Conservation (phyloP, 148 eudicot species). For the Dianthus caryophyllus region DNA sequence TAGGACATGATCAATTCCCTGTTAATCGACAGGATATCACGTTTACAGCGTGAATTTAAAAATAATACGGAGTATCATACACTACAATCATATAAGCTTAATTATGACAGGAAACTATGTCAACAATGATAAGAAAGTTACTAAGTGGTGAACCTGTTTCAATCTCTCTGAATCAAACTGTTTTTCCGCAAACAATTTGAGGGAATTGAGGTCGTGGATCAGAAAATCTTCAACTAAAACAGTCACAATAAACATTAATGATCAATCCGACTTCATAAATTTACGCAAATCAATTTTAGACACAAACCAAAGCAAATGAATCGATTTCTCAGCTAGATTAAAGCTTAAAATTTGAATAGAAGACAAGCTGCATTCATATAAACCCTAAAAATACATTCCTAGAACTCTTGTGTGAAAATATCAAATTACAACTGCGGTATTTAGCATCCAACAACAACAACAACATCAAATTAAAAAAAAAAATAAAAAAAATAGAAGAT, state of each 20-base stretch:
- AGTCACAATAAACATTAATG: neutral
- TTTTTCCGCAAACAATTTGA: conserved; percentile 45
- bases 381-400: conserved; percentile 8
- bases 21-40: conserved; percentile 17
- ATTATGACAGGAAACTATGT: too few relatives aligned
- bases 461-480: too few relatives aligned
- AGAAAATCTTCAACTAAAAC: conserved; percentile 83
- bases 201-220: conserved; percentile 49
- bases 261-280: neutral
- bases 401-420: neutral
- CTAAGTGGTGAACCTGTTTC: conserved; percentile 46
- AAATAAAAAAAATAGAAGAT: neutral
- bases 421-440: too few relatives aligned
- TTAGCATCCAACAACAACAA: too few relatives aligned
- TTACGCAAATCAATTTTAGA: neutral
- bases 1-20: conserved; percentile 68
- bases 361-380: neutral
- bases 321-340: neutral
- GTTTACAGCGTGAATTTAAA: neutral
- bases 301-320: neutral
- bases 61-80: too few relatives aligned
- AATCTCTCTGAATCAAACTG: conserved; percentile 39
- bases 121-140: too few relatives aligned
- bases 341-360: neutral
- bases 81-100: neutral